These are phyloP conservation scores for Talaromyces sp. DNA, from an alignment of 2,329 filamentous ascomycete species.

Conservation along the genomic window DNA sequence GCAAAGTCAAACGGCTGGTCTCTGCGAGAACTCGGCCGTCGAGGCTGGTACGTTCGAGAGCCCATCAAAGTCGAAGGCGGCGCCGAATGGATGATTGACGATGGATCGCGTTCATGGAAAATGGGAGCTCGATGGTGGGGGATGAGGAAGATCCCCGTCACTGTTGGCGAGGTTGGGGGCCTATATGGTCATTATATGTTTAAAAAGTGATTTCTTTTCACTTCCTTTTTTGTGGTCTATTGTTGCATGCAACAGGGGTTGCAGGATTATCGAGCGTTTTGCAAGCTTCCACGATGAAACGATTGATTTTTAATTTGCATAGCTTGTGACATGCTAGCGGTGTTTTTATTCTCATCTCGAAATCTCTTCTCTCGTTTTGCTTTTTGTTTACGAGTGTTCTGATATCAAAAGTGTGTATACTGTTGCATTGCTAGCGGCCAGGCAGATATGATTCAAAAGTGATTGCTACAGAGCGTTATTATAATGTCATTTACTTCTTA, in stretches of 20 bases:
- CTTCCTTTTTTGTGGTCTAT: slow-evolving; percentile 20
- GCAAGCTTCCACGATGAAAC: slow-evolving; percentile 1
- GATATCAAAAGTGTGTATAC: not conserved
- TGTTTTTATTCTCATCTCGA: not conserved
- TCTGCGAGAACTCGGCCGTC: slow-evolving; percentile 63
- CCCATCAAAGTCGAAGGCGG: slow-evolving; percentile 30
- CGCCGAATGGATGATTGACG: slow-evolving; percentile 41
- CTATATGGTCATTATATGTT: slow-evolving; percentile 61
- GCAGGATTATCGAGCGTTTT: slow-evolving; percentile 17
- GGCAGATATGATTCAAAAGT: not conserved
- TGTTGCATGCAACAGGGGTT: slow-evolving; percentile 14
- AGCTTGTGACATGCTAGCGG: not conserved
- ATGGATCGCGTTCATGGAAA: slow-evolving; percentile 68
- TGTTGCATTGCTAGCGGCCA: slow-evolving; percentile 2
- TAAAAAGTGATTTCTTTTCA: slow-evolving; percentile 42
- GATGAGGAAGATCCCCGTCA: slow-evolving; percentile 65
- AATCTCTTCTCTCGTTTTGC: not conserved
- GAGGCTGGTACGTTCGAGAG: slow-evolving; percentile 62
- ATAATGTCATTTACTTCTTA: not conserved
- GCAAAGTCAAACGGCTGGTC: slow-evolving; percentile 62
- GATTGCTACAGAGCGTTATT: not conserved
- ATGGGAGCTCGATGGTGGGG: slow-evolving; percentile 83
- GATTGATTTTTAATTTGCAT: not conserved
- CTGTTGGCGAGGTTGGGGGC: slow-evolving; percentile 54
- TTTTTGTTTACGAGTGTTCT: not conserved